Conservation (phyloP, 2,329 filamentous ascomycete species). For the Gnomoniopsis smithogilvyi region DNA sequence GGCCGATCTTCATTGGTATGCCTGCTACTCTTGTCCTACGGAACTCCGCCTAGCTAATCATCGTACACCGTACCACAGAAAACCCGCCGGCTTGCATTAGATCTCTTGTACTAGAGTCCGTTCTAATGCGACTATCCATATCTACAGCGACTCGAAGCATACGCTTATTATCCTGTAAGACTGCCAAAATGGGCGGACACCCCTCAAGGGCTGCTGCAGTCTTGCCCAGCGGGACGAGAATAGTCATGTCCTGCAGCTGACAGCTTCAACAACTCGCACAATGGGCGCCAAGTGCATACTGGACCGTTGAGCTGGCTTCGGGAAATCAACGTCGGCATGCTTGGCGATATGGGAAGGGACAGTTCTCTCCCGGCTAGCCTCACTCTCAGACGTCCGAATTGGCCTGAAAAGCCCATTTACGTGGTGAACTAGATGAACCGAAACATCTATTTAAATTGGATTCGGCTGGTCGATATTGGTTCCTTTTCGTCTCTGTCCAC, state of each 20-base stretch:
- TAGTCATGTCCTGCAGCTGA: background rate
- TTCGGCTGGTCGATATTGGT: background rate
- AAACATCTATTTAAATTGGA: background rate
- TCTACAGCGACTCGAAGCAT: background rate
- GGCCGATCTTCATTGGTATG: background rate
- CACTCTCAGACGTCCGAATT: background rate
- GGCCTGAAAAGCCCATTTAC: background rate
- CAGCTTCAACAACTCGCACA: background rate
- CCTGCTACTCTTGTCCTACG: background rate
- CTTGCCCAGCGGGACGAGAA: no score
- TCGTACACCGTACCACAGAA: background rate
- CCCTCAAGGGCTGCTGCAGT: background rate
- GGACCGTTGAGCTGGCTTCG: slow-evolving; percentile 2
- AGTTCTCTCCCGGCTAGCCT: background rate
- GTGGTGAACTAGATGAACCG: background rate
- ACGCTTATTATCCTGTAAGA: background rate
- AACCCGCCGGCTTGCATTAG: slow-evolving; percentile 2
- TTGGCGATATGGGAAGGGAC: background rate
- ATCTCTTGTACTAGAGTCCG: background rate
- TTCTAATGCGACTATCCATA: background rate
- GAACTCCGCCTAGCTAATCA: background rate
- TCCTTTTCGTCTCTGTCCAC: background rate
- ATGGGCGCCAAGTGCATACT: background rate
- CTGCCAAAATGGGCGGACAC: background rate
- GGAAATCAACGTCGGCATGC: no score